Evolutionary conservation across 805 yeast species (phyloP), one percentile per base, ranked within the genome.

Genomic region (Candida insectalens): DNA sequence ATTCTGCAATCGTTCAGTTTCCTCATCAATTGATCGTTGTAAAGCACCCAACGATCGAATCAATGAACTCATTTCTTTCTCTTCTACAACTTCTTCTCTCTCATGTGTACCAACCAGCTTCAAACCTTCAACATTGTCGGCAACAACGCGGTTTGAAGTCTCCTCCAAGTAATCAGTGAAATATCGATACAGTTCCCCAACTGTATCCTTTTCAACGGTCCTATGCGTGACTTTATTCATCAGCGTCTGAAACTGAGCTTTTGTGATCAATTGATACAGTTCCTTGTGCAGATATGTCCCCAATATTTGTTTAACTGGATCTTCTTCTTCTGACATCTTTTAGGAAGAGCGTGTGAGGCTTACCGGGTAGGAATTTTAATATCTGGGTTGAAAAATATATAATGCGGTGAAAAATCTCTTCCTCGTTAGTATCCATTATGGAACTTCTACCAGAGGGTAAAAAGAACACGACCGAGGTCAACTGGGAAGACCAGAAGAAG

Each of bases 401-500:
- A 21, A 10, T 10, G 10, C 9, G 23, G 23, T 10, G 23, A 21
- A 10, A 21, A 21, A 21, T 21, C 10, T 21, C 7, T 21, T 21
- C 23, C 7, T 10, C 10, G 7, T 21, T 10, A 21, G 10, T 21
- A 21, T 26, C 28, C 28, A 26, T 13, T 14, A 53, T 53, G 57
- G 55, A 53, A 26, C 38, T 58, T 41, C 42, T 74, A 36, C 80
- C 81, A 3, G 66, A 67, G 42, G 79, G 79, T 19, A 71, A 71
- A 42, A 52, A 53, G 32, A 73, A 73, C 49, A 66, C 67, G 4
- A 55, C 66, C 0, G 83, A 79, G 42, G 94, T 82, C 18, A 58
- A 68, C 19, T 77, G 84, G 80, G 83, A 73, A 37, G 97, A 89
- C 54, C 98, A 89, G 60, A 77, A 82, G 51, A 74, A 74, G 51